Base-by-base conservation (phyloP, 805 yeast species). In the Yueomyces sp. region DNA sequence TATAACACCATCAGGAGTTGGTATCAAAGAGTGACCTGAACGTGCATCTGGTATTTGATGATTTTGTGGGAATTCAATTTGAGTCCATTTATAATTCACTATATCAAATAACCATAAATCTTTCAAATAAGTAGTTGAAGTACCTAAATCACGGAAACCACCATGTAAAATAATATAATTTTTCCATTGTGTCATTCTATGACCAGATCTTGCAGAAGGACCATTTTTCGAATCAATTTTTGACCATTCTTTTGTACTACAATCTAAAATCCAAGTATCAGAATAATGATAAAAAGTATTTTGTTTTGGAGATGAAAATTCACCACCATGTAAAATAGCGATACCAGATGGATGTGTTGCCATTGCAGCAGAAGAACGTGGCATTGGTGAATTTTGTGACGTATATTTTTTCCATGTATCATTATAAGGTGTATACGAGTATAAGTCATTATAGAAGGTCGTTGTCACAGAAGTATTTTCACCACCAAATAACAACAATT, bases 21-120 rank as follows among this genome's bases (percentile, higher is more conserved):
- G 83, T 38, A 90, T 69, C 40, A 90, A 70, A 1, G 95, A 84
- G 60, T 90, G 97, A 2, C 97, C 97, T 0, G 95, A 83, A 49
- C 98, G 72, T 2, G 96, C 81, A 54, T 90, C 97, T 0, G 98
- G 97, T 30, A 77, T 59, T 1, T 81, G 70, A 51, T 83, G 86
- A 44, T 79, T 82, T 4, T 79, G 76, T 2, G 96, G 95, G 53
- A 86, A 84, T 55, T 81, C 92, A 4, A 87, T 76, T 60, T 88
- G 92, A 46, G 70, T 74, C 98, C 98, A 90, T 61, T 86, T 88
- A 60, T 87, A 84, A 11, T 79, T 79, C 26, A 88, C 79, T 41
- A 88, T 74, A 62, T 90, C 97, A 65, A 90, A 90, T 4, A 87
- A 73, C 98, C 98, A 90, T 45, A 85, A 62, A 59, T 90, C 98